Evolutionary conservation across 768 basidiomycete species (phyloP).

Genomic region (Scleroderma bovista): DNA sequence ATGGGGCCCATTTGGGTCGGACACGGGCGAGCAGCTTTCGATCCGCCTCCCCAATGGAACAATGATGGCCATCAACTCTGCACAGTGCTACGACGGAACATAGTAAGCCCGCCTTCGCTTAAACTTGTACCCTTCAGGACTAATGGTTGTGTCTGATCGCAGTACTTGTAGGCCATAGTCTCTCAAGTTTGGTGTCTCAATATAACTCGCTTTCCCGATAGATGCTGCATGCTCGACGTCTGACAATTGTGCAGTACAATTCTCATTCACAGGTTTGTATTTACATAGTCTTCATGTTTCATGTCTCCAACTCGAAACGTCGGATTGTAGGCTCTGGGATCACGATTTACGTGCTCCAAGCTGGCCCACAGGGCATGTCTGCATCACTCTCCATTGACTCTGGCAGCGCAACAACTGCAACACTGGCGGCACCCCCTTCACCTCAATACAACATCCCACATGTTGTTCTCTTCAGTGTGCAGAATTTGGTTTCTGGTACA

Average conservation of each 20-base stretch:
- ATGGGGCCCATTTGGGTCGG: conserved; percentile 22
- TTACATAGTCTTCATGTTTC: not conserved
- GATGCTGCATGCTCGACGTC: conserved; percentile 19
- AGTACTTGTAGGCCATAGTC: conserved; percentile 19
- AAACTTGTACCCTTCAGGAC: not conserved
- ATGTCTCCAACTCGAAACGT: not conserved
- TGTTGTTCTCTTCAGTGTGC: conserved; percentile 15
- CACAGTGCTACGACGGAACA: conserved; percentile 20
- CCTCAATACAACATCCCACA: conserved; percentile 21
- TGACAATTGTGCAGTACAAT: conserved; percentile 20
- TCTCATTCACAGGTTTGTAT: conserved; percentile 17
- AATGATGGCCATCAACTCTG: conserved; percentile 15
- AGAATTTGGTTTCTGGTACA: conserved; percentile 17
- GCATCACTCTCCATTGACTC: conserved; percentile 23
- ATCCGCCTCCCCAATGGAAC: conserved; percentile 17
- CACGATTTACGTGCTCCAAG: conserved; percentile 25
- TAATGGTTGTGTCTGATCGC: not conserved
- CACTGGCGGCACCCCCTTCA: conserved; percentile 15
- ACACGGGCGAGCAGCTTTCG: conserved; percentile 9
- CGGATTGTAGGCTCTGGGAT: conserved; percentile 20
- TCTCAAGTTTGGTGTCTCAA: not conserved
- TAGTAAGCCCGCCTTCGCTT: conserved; percentile 13
- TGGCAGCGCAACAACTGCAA: conserved; percentile 16
- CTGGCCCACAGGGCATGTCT: conserved; percentile 21
- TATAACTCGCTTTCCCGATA: conserved; percentile 2